Evolutionary conservation across 352 stramenopile genomes (phyloP).

Genomic region (Pythium phragmitis): DNA sequence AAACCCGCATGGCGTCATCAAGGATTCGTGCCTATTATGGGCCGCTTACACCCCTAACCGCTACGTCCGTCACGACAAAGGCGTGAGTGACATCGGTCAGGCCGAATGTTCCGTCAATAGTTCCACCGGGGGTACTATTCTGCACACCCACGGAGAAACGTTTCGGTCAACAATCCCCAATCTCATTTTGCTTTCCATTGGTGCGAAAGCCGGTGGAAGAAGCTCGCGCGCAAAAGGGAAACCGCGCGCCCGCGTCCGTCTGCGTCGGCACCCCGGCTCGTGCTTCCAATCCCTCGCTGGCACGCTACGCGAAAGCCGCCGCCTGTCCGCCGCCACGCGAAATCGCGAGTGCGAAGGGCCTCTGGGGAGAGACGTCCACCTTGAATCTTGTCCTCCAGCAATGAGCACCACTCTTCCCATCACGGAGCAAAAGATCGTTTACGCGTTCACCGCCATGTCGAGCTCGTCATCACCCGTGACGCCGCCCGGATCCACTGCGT

Average conservation of each 20-base stretch:
- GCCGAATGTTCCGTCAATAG: conserved; percentile 19
- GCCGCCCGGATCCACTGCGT: background rate
- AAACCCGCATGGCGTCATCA: background rate
- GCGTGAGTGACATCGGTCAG: conserved; percentile 20
- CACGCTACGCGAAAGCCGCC: background rate
- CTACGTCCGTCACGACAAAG: conserved; percentile 5
- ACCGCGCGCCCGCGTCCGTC: conserved; percentile 12
- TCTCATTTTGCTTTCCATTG: conserved; percentile 30
- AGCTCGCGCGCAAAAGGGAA: conserved; percentile 7
- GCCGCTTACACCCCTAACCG: conserved; percentile 11
- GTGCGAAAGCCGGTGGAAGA: conserved; percentile 4
- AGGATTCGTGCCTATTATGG: no score
- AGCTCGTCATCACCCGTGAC: background rate
- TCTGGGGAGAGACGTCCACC: background rate
- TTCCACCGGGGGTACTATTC: conserved; percentile 18
- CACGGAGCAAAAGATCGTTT: conserved; percentile 24
- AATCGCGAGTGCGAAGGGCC: background rate
- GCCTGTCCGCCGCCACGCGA: background rate
- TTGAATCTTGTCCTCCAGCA: conserved; percentile 16
- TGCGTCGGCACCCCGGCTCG: background rate
- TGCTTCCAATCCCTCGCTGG: background rate
- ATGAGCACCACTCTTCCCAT: conserved; percentile 26
- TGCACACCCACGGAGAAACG: conserved; percentile 21
- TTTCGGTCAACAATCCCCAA: conserved; percentile 32
- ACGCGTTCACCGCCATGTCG: conserved; percentile 17